Evolutionary conservation across 176 grass and related monocot genomes (phyloP).

Genomic region (Oropetium thomaeum): DNA sequence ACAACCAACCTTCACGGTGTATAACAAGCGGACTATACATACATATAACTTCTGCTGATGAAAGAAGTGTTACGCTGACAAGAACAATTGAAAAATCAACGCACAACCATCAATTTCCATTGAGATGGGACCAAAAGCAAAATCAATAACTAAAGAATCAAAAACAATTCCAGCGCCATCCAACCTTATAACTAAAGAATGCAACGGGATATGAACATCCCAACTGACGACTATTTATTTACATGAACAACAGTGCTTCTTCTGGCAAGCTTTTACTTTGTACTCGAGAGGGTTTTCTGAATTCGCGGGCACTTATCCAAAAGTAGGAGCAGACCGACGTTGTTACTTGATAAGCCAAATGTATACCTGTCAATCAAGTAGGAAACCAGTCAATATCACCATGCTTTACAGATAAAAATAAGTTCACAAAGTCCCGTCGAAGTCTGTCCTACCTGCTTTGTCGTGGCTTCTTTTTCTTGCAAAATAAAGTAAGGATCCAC

Average conservation of each 20-base stretch:
- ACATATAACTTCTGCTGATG: slow-evolving; percentile 39
- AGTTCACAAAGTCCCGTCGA: slow-evolving; percentile 17
- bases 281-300: slow-evolving; percentile 45
- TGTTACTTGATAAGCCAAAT: slow-evolving; percentile 72
- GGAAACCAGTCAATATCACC: slow-evolving; percentile 20
- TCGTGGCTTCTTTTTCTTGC: slow-evolving; percentile 52
- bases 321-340: slow-evolving; percentile 73
- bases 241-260: slow-evolving; percentile 24
- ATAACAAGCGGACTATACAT: slow-evolving; percentile 43
- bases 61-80: slow-evolving; percentile 27
- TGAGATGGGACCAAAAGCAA: background rate
- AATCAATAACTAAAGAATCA: slow-evolving; percentile 49
- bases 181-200: slow-evolving; percentile 35
- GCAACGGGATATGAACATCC: slow-evolving; percentile 17
- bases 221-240: slow-evolving; percentile 56
- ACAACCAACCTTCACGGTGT: slow-evolving; percentile 1
- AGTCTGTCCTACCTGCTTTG: slow-evolving; percentile 49
- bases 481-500: slow-evolving; percentile 52
- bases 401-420: slow-evolving; percentile 12
- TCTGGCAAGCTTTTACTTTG: slow-evolving; percentile 15
- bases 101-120: background rate
- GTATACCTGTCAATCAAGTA: slow-evolving; percentile 65
- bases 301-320: slow-evolving; percentile 73
- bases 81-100: slow-evolving; percentile 35
- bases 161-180: slow-evolving; percentile 32